Conservation (phyloP, 306 rosid species). For the Malus sieversii region DNA sequence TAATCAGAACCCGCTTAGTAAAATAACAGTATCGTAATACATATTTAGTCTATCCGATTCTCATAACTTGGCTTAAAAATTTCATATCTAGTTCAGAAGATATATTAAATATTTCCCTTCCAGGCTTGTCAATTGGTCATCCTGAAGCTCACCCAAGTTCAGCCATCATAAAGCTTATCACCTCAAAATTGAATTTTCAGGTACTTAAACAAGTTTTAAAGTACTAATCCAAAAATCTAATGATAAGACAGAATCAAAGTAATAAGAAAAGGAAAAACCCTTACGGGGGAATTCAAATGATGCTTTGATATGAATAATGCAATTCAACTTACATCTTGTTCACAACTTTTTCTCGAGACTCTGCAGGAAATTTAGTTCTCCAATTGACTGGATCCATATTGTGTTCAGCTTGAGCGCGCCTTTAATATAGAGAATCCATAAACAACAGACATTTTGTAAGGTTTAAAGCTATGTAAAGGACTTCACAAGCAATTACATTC, state of each 20-base stretch:
- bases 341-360: not conserved
- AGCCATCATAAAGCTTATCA: not conserved
- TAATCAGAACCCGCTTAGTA: not conserved
- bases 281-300: not conserved
- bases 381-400: constrained; percentile 1
- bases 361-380: constrained; percentile 2
- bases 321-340: constrained; percentile 8
- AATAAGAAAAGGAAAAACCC: no score
- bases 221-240: not conserved
- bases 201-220: no score
- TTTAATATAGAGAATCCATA: not conserved
- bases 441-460: not conserved
- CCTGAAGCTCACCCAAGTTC: not conserved
- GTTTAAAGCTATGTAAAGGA: not conserved
- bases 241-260: not conserved
- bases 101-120: not conserved
- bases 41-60: not conserved
- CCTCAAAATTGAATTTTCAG: not conserved
- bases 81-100: not conserved
- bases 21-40: not conserved
- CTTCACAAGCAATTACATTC: not conserved
- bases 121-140: not conserved
- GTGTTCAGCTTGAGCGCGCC: not conserved
- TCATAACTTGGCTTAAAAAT: not conserved
- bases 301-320: not conserved